Evolutionary conservation across 768 basidiomycete genomes (phyloP), one percentile per base, ranked within the genome.

Genomic region (Coprinopsis marcescibilis): DNA sequence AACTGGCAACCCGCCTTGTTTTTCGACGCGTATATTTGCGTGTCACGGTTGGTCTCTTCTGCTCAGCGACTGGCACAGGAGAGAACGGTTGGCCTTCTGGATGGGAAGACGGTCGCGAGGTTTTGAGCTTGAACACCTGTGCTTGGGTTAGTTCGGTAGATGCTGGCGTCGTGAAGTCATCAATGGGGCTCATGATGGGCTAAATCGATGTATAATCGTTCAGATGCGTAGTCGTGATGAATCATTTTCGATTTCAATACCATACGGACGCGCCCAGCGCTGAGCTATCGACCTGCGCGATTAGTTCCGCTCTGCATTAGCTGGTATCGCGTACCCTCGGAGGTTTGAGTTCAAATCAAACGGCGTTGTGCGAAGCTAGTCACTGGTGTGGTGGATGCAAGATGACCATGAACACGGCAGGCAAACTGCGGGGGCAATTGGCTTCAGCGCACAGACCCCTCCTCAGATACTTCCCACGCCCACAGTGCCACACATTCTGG

Each of bases 21-120:
- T 40, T 40, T 5, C 38, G 38, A 23, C 38, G 38, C 8, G 17
- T 20, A 40, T 40, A 40, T 24, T 40, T 40, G 10, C 38, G 38
- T 8, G 38, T 40, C 21, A 40, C 38, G 17, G 38, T 24, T 4
- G 4, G 17, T 40, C 10, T 40, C 21, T 24, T 20, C 11, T 11
- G 8, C 12, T 6, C 6, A 24, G 21, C 4, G 15, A 23, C 17
- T 40, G 38, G 38, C 7, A 40, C 38, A 8, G 38, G 38, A 24
- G 38, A 40, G 20, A 40, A 40, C 20, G 17, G 17, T 17, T 40
- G 38, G 5, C 38, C 38, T 5, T 20, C 38, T 10, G 38, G 8
- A 11, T 23, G 17, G 15, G 38, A 4, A 12, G 38, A 21, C 8
- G 38, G 38, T 23, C 38, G 38, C 17, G 20, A 40, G 4, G 38